Base-by-base conservation (phyloP, 2,329 filamentous ascomycete species). In the Stachybotrys echinatus region DNA sequence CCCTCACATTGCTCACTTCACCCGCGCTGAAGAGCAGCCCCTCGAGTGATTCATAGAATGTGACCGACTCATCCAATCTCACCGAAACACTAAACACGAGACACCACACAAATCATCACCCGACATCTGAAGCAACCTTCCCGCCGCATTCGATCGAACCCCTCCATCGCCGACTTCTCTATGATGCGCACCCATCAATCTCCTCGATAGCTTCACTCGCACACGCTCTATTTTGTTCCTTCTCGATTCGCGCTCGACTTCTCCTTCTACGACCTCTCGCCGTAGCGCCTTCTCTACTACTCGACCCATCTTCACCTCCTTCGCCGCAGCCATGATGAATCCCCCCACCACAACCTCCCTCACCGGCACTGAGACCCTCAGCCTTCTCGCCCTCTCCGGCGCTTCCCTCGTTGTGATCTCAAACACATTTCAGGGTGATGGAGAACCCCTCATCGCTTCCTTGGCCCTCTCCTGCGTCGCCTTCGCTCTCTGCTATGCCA, bases 361-460 rank as follows among this genome's bases (percentile, higher is more conserved):
- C 57, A 77, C 80, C 48, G 67, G 67, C 54, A 64, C 65, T 48
- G 82, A 85, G 65, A 71, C 75, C n/a, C 62, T 80, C 55, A 67
- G 68, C 48, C 77, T 85, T 54, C 61, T 87, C 55, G 74, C 83
- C 18, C 72, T 96, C 50, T 80, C 84, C 42, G 76, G 83, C 56
- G 83, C 82, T 50, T 90, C 88, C 62, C 65, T 88, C 57, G 84
- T 83, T 51, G 76, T 96, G 56, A 79, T 97, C 55, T 75, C 80
- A 55, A 92, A 92, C 66, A 89, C 90, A 38, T 87, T 96, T 63
- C 81, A 85, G 52, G 88, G 83, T 57, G 88, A 96, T 69, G 92
- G 91, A 57, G 90, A 94, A 59, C 92, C 94, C 37, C 80, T 99
- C 60, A 78, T 95, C 58, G 92, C 91, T 10, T 96, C 90, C 1